Percentiles rank a stretch among this genome's conserved stretches.
Conservation (phyloP, 805 yeast species). For the Cyberlindnera xylosilytica region DNA sequence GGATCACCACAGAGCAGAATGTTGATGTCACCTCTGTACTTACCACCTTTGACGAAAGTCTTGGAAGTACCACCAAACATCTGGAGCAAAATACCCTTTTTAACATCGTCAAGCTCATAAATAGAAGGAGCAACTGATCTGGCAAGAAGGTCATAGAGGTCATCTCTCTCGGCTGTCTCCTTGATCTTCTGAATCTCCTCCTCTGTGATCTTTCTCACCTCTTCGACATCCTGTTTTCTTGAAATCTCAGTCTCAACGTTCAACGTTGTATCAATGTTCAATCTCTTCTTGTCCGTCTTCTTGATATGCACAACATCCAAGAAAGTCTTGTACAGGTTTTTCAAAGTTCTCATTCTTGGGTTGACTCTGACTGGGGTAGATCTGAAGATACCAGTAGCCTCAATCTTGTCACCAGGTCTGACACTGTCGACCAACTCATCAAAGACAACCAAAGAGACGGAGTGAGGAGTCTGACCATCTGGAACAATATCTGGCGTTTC, state of each 20-base stretch:
- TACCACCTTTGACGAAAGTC: slow-evolving; percentile 82
- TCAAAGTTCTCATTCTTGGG: slow-evolving; percentile 78
- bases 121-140: slow-evolving; percentile 96
- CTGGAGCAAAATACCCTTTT: slow-evolving; percentile 90
- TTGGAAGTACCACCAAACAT: slow-evolving; percentile 95
- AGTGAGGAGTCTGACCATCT: slow-evolving; percentile 98
- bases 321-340: slow-evolving; percentile 85
- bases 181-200: slow-evolving; percentile 67
- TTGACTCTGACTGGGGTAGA: slow-evolving; percentile 89
- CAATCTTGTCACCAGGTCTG: slow-evolving; percentile 95
- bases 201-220: slow-evolving; percentile 61
- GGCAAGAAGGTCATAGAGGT: slow-evolving; percentile 80
- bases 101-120: slow-evolving; percentile 94
- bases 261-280: slow-evolving; percentile 79
- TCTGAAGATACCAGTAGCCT: slow-evolving; percentile 92
- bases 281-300: slow-evolving; percentile 75
- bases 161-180: slow-evolving; percentile 62
- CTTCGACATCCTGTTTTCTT: slow-evolving; percentile 72
- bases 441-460: slow-evolving; percentile 88
- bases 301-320: slow-evolving; percentile 91
- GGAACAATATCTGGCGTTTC: slow-evolving; percentile 97
- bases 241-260: slow-evolving; percentile 41
- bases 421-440: slow-evolving; percentile 94
- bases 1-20: slow-evolving; percentile 96
- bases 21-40: slow-evolving; percentile 94